Conservation (phyloP, 208 protist genomes). For the Leishmania guyanensis region DNA sequence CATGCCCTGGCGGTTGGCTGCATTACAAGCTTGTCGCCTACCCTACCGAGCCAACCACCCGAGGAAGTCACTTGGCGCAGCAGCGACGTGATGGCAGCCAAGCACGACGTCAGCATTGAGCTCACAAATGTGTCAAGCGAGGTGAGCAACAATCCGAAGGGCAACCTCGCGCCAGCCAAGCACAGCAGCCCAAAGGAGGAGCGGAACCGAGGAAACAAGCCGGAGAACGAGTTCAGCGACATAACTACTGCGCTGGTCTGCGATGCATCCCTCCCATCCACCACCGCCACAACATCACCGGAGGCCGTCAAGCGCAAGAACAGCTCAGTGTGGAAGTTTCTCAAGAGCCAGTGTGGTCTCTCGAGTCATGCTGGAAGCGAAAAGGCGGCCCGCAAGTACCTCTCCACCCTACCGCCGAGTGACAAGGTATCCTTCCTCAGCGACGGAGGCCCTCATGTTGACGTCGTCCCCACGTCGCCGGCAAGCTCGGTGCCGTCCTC, state of each 20-base stretch:
- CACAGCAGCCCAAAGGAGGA: neutral
- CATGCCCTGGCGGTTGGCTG: slow-evolving; percentile 21
- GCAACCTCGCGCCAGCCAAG: neutral
- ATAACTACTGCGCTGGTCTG: slow-evolving; percentile 5
- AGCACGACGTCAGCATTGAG: neutral
- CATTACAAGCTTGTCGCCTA: slow-evolving; percentile 9
- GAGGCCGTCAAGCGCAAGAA: neutral
- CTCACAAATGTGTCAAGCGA: neutral
- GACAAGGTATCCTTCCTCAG: slow-evolving; percentile 2
- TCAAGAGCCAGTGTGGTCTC: slow-evolving; percentile 11
- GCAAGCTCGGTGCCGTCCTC: neutral
- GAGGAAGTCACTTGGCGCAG: neutral
- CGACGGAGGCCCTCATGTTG: neutral
- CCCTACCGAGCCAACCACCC: neutral
- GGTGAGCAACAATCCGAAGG: neutral
- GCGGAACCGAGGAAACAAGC: neutral
- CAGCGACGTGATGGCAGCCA: neutral
- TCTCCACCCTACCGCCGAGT: slow-evolving; percentile 10
- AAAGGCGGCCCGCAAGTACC: slow-evolving; percentile 18
- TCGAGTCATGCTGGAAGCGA: neutral
- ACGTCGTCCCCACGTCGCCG: slow-evolving; percentile 8
- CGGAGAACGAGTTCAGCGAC: slow-evolving; percentile 17
- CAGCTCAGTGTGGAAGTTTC: slow-evolving; percentile 12
- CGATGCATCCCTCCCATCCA: neutral
- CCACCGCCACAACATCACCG: neutral